Conservation (phyloP, 129 eudicot species). For the Glebionis coronaria region DNA sequence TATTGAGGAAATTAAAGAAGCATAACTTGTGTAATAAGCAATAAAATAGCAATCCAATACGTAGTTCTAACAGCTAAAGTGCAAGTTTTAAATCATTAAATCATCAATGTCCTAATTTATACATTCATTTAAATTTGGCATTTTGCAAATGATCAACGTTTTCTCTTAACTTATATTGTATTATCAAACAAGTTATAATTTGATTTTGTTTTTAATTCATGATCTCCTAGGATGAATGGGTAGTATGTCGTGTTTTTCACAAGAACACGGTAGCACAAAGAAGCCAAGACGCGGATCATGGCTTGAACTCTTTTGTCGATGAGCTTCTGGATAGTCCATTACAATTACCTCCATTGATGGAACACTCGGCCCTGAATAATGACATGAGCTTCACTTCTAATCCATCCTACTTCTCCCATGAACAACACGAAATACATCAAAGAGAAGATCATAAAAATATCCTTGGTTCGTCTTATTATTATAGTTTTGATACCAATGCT, state of each 20-base stretch:
- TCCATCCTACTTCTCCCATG: slow-evolving; percentile 15
- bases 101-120: background rate
- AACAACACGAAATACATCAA: background rate
- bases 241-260: slow-evolving; percentile 40
- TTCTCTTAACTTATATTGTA: too few species aligned
- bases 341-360: slow-evolving; percentile 43
- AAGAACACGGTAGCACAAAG: slow-evolving; percentile 25
- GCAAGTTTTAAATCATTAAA: background rate
- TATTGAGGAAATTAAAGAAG: background rate
- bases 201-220: background rate
- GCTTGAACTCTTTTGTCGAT: slow-evolving; percentile 51
- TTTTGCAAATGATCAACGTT: too few species aligned
- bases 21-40: slow-evolving; percentile 11
- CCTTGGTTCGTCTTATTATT: slow-evolving; percentile 17
- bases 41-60: background rate
- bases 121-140: too few species aligned
- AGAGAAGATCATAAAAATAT: slow-evolving; percentile 29
- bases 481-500: slow-evolving; percentile 6
- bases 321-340: slow-evolving; percentile 35
- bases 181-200: background rate
- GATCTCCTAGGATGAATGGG: slow-evolving; percentile 43
- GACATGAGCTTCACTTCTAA: slow-evolving; percentile 1
- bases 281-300: slow-evolving; percentile 12
- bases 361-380: slow-evolving; percentile 9
- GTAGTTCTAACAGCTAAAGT: background rate